These are phyloP conservation scores for Trametes cinnabarina DNA, from an alignment of 768 basidiomycete genomes.

Conservation along the genomic window DNA sequence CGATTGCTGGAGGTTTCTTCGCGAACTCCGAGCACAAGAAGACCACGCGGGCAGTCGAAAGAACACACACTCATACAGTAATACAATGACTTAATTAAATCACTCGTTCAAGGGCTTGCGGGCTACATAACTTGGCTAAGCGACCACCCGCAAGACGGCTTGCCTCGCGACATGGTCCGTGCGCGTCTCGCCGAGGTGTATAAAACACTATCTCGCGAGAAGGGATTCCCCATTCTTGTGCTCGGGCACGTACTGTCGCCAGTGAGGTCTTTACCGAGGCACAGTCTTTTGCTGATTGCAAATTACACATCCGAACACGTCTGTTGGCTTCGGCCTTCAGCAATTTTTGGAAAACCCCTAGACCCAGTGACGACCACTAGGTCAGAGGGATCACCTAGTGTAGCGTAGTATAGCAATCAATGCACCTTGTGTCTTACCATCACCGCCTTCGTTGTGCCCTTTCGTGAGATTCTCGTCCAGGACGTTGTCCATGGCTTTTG, in stretches of 20 bases:
- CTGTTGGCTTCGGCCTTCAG: conserved; percentile 84
- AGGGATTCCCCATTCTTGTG: conserved; percentile 62
- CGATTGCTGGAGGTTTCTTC: too few species aligned
- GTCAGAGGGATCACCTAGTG: conserved; percentile 14
- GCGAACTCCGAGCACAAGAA: too few species aligned
- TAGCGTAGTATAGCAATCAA: conserved; percentile 3
- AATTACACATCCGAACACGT: conserved; percentile 97
- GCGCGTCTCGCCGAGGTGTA: conserved; percentile 36
- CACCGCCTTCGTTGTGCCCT: not conserved
- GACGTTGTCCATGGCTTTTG: conserved; percentile 72
- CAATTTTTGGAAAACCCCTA: conserved; percentile 77
- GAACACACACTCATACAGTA: too few species aligned
- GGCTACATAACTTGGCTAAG: not conserved
- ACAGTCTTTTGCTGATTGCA: conserved; percentile 96
- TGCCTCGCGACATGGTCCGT: conserved; percentile 46
- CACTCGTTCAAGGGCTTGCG: too few species aligned
- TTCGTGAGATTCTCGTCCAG: not conserved
- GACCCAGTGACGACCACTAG: conserved; percentile 14
- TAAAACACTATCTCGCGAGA: conserved; percentile 36
- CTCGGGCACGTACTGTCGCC: conserved; percentile 94
- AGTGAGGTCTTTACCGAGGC: conserved; percentile 96
- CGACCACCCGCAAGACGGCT: conserved; percentile 3
- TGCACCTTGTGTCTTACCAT: conserved; percentile 4
- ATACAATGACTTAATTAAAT: too few species aligned
- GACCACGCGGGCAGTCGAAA: too few species aligned